These are phyloP conservation scores for Pseudogymnoascus sp. DNA, from an alignment of 2,329 filamentous ascomycete species.

Conservation along the genomic window DNA sequence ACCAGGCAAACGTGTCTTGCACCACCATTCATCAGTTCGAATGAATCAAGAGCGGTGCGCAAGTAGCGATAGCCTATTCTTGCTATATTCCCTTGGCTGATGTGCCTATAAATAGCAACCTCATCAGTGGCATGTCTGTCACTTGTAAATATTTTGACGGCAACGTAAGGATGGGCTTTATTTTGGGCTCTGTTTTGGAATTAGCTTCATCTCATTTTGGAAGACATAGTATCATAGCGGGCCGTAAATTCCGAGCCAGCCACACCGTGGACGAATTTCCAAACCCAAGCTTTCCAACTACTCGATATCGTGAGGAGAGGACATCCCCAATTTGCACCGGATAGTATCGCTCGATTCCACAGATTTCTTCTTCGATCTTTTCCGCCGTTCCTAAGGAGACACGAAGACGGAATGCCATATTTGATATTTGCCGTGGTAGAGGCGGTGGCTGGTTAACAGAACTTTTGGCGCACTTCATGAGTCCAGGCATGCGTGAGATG, in stretches of 20 bases:
- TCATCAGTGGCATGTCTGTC: slow-evolving; percentile 11
- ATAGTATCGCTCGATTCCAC: slow-evolving; percentile 15
- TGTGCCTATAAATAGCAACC: slow-evolving; percentile 35
- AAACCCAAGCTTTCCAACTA: slow-evolving; percentile 17
- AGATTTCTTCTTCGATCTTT: slow-evolving; percentile 13
- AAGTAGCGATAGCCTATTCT: slow-evolving; percentile 28
- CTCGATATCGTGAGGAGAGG: slow-evolving; percentile 13
- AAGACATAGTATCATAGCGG: slow-evolving; percentile 1
- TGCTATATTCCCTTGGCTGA: slow-evolving; percentile 20
- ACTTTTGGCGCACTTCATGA: slow-evolving; percentile 13
- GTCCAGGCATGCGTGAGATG: slow-evolving; percentile 9
- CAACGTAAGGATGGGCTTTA: slow-evolving; percentile 12
- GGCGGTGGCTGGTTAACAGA: slow-evolving; percentile 10
- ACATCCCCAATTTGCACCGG: slow-evolving; percentile 14
- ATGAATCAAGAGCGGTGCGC: slow-evolving; percentile 30
- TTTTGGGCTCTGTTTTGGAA: slow-evolving; percentile 13
- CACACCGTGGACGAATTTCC: slow-evolving; percentile 15
- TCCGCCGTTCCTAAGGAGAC: no score
- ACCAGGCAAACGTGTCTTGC: slow-evolving; percentile 30
- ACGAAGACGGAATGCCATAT: slow-evolving; percentile 9
- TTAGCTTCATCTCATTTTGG: no score
- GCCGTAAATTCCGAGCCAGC: slow-evolving; percentile 12
- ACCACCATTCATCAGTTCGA: slow-evolving; percentile 29
- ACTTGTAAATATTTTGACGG: slow-evolving; percentile 15
- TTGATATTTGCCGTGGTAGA: slow-evolving; percentile 12